Evolutionary conservation across 768 basidiomycete genomes (phyloP).

Genomic region (Tylopilus felleus): DNA sequence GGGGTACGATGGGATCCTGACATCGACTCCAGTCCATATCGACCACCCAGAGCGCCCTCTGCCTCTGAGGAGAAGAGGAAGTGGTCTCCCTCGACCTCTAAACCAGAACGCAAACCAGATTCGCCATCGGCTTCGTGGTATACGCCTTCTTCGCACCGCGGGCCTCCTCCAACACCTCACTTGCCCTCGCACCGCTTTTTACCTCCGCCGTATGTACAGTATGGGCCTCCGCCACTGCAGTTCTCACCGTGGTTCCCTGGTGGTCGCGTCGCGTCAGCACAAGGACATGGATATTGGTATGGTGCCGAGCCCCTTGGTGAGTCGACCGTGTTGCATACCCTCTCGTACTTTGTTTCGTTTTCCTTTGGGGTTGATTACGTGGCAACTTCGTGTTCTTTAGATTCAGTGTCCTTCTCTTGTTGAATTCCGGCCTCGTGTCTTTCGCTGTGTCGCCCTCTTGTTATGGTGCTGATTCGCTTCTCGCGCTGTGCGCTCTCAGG

Average conservation of each 20-base stretch:
- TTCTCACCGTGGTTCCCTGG: slow-evolving; percentile 17
- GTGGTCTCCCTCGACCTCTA: background rate
- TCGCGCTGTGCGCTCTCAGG: slow-evolving; percentile 9
- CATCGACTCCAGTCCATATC: background rate
- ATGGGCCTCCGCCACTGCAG: slow-evolving; percentile 12
- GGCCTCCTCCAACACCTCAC: background rate
- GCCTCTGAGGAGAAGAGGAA: background rate
- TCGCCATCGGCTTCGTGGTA: slow-evolving; percentile 9
- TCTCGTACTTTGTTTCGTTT: background rate
- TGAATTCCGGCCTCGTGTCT: background rate
- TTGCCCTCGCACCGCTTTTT: slow-evolving; percentile 11
- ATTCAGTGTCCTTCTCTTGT: background rate
- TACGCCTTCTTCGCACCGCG: slow-evolving; percentile 7
- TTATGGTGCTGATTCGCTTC: slow-evolving; percentile 10
- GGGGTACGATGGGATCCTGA: slow-evolving; percentile 18
- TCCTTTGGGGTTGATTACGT: background rate
- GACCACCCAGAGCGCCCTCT: background rate
- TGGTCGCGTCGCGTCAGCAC: slow-evolving; percentile 6
- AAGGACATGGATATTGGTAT: slow-evolving; percentile 24
- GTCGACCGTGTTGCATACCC: slow-evolving; percentile 4
- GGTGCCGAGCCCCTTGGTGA: slow-evolving; percentile 18
- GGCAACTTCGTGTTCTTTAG: background rate
- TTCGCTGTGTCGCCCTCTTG: background rate
- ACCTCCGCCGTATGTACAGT: slow-evolving; percentile 11
- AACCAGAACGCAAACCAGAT: slow-evolving; percentile 9